These are phyloP conservation scores for Phytophthora melonis DNA, from an alignment of 352 stramenopile genomes.

Conservation along the genomic window DNA sequence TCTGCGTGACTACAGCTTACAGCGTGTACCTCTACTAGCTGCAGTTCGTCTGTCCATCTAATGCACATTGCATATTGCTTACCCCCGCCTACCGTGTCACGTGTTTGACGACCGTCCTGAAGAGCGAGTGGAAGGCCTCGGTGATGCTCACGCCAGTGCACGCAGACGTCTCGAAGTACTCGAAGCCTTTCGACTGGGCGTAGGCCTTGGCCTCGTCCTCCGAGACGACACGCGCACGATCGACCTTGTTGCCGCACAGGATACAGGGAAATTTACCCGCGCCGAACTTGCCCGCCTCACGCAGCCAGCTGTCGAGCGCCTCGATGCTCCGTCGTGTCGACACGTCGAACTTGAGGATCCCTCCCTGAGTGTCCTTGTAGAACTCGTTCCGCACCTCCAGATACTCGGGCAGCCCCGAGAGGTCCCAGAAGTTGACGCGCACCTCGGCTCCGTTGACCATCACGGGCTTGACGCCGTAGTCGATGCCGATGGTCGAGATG, in stretches of 20 bases:
- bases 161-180: slow-evolving; percentile 95
- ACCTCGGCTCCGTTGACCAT: slow-evolving; percentile 75
- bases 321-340: slow-evolving; percentile 83
- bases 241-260: slow-evolving; percentile 93
- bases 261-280: slow-evolving; percentile 86
- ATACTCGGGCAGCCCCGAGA: slow-evolving; percentile 93
- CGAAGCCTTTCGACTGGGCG: slow-evolving; percentile 76
- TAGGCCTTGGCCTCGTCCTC: slow-evolving; percentile 86
- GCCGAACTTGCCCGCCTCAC: slow-evolving; percentile 91
- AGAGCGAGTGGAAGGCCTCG: slow-evolving; percentile 89
- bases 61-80: slow-evolving; percentile 7
- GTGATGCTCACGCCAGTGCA: slow-evolving; percentile 87
- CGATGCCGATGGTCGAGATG: slow-evolving; percentile 96
- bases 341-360: slow-evolving; percentile 86
- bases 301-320: slow-evolving; percentile 87
- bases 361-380: slow-evolving; percentile 94
- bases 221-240: slow-evolving; percentile 76
- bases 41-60: neutral
- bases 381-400: slow-evolving; percentile 97
- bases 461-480: slow-evolving; percentile 95
- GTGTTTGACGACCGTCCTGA: slow-evolving; percentile 67
- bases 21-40: slow-evolving; percentile 90
- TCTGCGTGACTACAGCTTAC: slow-evolving; percentile 91
- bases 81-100: slow-evolving; percentile 20
- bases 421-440: slow-evolving; percentile 96